Evolutionary conservation across 2,329 filamentous ascomycete genomes (phyloP), one percentile per base, ranked within the genome.

Genomic region (Fusarium buxicola): DNA sequence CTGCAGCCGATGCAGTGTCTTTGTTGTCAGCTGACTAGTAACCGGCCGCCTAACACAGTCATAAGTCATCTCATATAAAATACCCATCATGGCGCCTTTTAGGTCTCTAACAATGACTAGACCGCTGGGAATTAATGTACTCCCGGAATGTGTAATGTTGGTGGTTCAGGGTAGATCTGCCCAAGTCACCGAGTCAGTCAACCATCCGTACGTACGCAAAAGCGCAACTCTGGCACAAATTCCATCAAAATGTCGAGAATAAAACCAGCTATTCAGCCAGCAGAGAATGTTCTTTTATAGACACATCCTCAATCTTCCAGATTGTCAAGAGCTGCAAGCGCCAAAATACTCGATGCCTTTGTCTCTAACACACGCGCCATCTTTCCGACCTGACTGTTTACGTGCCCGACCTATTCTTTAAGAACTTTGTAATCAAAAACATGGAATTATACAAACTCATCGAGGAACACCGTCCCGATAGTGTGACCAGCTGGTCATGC

Each of bases 161-260:
- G 13, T n/a, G 38, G 21, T 41, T 25, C 12, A 41, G 38, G 38
- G 38, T 41, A 41, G 27, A 12, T 18, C 16, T 16, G 15, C 18
- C 25, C 15, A 10, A 30, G 30, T 55, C 12, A 34, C 50, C 35
- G 50, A 21, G 46, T 58, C 41, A 55, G 50, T 58, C 55, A 58
- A 54, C 7, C n/a, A 21, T 28, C 45, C 7, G 3, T 11, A 34
- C n/a, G 7, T 34, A 34, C 13, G 11, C 25, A 16, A 34, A 34
- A 34, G 31, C 8, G 13, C 13, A 31, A 11, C 3, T 31, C 11
- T 10, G 28, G 11, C 28, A 31, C 28, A 31, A 31, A 31, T 31
- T 11, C 6, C 6, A n/a, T n/a, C 27, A 40, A 40, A 27, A 40
- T 40, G 21, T 40, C 21, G 21, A 4, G n/a, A 21, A 21, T 6